Percentiles rank a stretch among this genome's conserved stretches.
phyloP scores from a whole-genome alignment of 805 yeast species.

The Pichia nanzhaoensis region DNA sequence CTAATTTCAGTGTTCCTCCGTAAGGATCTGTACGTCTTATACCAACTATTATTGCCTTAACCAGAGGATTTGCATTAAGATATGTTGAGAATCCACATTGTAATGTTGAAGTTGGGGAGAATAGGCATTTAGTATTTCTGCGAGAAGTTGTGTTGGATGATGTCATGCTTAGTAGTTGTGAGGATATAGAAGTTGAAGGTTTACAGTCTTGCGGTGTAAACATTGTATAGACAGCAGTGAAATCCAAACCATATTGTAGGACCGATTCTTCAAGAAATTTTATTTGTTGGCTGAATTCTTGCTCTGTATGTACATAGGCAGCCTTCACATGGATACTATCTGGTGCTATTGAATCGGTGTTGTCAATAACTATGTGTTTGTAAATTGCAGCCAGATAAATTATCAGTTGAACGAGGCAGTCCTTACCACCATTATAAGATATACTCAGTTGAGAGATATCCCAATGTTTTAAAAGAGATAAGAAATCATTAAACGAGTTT shows the following conservation, averaged over 20 bases:
- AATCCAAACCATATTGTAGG: constrained; percentile 46
- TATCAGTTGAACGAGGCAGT: constrained; percentile 83
- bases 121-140: constrained; percentile 5
- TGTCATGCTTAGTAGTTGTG: neutral
- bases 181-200: neutral
- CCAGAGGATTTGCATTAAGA: constrained; percentile 41
- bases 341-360: constrained; percentile 1
- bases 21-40: constrained; percentile 84
- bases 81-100: constrained; percentile 60
- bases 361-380: constrained; percentile 14
- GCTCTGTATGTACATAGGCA: constrained; percentile 72
- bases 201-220: neutral
- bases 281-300: constrained; percentile 65
- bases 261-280: constrained; percentile 56
- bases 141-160: neutral
- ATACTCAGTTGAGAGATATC: constrained; percentile 53
- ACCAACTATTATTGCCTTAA: constrained; percentile 81
- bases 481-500: constrained; percentile 17
- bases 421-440: constrained; percentile 95
- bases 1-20: constrained; percentile 49
- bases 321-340: constrained; percentile 34
- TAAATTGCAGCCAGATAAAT: constrained; percentile 54
- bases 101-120: constrained; percentile 31
- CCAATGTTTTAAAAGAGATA: constrained; percentile 18
- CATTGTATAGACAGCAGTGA: constrained; percentile 22